Conservation (phyloP, 1,284 basidiomycete genomes). For the Austropuccinia psidii region DNA sequence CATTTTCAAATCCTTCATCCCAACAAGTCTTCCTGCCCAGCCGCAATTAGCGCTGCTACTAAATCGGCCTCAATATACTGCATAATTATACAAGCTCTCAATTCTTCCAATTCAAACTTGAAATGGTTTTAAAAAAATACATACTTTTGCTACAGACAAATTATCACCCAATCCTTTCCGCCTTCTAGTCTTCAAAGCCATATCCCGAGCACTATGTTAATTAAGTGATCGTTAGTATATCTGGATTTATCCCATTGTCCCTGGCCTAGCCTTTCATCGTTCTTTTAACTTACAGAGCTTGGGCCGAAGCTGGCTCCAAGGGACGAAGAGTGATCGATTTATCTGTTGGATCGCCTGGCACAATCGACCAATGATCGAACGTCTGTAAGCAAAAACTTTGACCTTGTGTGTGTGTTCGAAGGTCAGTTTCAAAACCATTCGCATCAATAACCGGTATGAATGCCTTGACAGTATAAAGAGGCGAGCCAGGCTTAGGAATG, state of each 20-base stretch:
- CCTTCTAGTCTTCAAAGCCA: constrained; percentile 90
- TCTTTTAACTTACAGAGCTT: constrained; percentile 55
- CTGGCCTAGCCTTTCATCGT: too few species aligned
- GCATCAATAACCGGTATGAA: constrained; percentile 96
- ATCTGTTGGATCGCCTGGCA: constrained; percentile 96
- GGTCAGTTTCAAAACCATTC: constrained; percentile 96
- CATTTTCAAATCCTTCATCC: too few species aligned
- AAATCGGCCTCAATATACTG: constrained; percentile 36
- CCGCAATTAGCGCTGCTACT: constrained; percentile 29
- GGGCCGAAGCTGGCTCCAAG: constrained; percentile 90
- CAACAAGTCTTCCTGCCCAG: constrained; percentile 33
- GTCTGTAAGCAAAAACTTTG: constrained; percentile 93
- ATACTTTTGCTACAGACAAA: constrained; percentile 37
- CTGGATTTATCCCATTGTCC: too few species aligned
- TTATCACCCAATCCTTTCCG: constrained; percentile 77
- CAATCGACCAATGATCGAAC: constrained; percentile 98
- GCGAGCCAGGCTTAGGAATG: constrained; percentile 92
- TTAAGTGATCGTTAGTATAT: background rate
- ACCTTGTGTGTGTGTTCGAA: constrained; percentile 92
- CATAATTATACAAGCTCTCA: background rate
- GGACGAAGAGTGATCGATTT: constrained; percentile 88
- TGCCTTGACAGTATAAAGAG: constrained; percentile 93
- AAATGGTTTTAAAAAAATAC: background rate
- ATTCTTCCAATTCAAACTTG: background rate
- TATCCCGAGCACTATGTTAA: constrained; percentile 68